These are phyloP conservation scores for Phytophthora fragariae DNA, from an alignment of 352 stramenopile genomes.

Conservation along the genomic window DNA sequence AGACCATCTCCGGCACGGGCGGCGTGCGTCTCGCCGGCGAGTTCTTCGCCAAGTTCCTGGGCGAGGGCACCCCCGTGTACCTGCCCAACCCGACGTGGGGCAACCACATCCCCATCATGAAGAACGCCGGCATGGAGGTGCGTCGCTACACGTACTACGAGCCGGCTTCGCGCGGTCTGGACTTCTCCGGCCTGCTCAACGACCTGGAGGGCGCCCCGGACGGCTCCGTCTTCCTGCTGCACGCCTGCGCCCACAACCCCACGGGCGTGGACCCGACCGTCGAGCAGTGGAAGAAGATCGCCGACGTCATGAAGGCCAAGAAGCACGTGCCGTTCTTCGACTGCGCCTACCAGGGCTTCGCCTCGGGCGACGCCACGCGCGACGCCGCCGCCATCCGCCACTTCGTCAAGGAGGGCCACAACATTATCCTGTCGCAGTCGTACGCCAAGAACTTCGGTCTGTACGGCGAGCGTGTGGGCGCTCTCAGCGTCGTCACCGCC, in stretches of 20 bases:
- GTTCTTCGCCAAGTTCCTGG: constrained; percentile 93
- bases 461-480: constrained; percentile 98
- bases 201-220: constrained; percentile 95
- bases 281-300: constrained; percentile 99
- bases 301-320: constrained; percentile 95
- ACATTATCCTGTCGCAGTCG: constrained; percentile 97
- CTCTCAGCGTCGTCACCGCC: constrained; percentile 95
- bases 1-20: constrained; percentile 99
- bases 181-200: constrained; percentile 95
- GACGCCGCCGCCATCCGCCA: constrained; percentile 96
- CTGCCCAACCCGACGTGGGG: constrained; percentile 99
- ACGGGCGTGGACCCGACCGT: constrained; percentile 98
- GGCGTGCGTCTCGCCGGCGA: constrained; percentile 96
- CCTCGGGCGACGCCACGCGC: constrained; percentile 95
- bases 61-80: constrained; percentile 94
- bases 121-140: constrained; percentile 86
- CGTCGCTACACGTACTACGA: constrained; percentile 90
- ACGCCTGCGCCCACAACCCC: constrained; percentile 99
- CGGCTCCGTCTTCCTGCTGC: constrained; percentile 97
- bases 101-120: constrained; percentile 98
- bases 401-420: constrained; percentile 99
- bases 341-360: constrained; percentile 99
- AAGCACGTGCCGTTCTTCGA: constrained; percentile 99
- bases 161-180: constrained; percentile 84
- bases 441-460: constrained; percentile 99